Conservation (phyloP, 441 rosid species). For the Manihot esculenta region DNA sequence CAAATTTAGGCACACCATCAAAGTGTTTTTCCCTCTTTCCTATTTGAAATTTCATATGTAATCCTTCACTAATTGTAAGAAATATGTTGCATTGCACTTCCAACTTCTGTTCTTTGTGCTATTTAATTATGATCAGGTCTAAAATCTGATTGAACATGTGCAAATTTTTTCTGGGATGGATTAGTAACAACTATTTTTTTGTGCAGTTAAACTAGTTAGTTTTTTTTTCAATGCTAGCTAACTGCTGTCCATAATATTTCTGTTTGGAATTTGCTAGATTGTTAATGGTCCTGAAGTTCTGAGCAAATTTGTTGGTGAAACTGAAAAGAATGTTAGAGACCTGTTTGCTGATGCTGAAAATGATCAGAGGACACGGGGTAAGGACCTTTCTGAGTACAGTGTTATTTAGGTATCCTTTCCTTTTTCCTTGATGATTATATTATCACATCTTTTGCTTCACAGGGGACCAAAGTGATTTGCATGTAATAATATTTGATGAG, state of each 20-base stretch:
- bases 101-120: not conserved
- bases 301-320: constrained; percentile 98
- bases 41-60: too few relatives aligned
- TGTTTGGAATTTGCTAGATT: constrained; percentile 46
- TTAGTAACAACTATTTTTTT: constrained; percentile 10
- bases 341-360: constrained; percentile 97
- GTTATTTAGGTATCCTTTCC: constrained; percentile 8
- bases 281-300: constrained; percentile 98
- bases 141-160: not conserved
- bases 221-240: constrained; percentile 1
- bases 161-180: constrained; percentile 3
- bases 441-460: constrained; percentile 31
- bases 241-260: constrained; percentile 13
- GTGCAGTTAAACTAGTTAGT: not conserved
- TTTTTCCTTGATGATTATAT: constrained; percentile 20
- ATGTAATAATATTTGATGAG: constrained; percentile 96
- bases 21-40: too few relatives aligned
- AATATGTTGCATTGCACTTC: not conserved
- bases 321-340: constrained; percentile 96
- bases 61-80: too few relatives aligned
- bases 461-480: constrained; percentile 97
- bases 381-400: constrained; percentile 20
- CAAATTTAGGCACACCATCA: too few relatives aligned
- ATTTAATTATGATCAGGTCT: not conserved
- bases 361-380: constrained; percentile 82